phyloP scores from a whole-genome alignment of 768 basidiomycete species.

The Gymnopilus dilepis region DNA sequence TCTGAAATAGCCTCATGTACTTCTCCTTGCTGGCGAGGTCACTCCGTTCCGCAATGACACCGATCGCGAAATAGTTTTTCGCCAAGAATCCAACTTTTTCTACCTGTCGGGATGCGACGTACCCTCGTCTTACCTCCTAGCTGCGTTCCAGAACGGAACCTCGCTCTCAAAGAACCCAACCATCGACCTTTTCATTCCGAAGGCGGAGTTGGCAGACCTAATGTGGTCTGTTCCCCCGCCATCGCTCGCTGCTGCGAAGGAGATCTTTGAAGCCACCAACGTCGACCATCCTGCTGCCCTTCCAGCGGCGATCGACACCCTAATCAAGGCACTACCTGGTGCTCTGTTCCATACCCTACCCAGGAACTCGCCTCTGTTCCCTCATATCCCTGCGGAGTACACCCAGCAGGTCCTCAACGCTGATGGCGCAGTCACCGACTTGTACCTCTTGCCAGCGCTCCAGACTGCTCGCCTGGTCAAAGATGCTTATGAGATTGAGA shows the following conservation, averaged over 20 bases:
- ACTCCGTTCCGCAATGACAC: slow-evolving; percentile 80
- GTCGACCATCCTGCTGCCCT: slow-evolving; percentile 58
- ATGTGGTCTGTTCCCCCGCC: slow-evolving; percentile 93
- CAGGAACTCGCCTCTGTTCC: slow-evolving; percentile 54
- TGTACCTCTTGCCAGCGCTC: slow-evolving; percentile 77
- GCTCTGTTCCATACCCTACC: slow-evolving; percentile 75
- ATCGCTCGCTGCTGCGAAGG: slow-evolving; percentile 53
- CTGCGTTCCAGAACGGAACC: slow-evolving; percentile 58
- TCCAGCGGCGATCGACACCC: slow-evolving; percentile 46
- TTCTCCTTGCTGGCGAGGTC: slow-evolving; percentile 69
- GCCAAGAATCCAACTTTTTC: slow-evolving; percentile 83
- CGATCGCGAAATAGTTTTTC: slow-evolving; percentile 77
- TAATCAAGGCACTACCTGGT: slow-evolving; percentile 53
- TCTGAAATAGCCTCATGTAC: slow-evolving; percentile 62
- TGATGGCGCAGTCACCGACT: slow-evolving; percentile 51
- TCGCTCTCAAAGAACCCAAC: slow-evolving; percentile 46
- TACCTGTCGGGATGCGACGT: slow-evolving; percentile 84
- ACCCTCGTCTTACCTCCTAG: slow-evolving; percentile 70
- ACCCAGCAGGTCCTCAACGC: slow-evolving; percentile 40
- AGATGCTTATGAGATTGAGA: slow-evolving; percentile 70
- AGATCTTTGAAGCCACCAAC: slow-evolving; percentile 64
- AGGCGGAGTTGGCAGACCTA: slow-evolving; percentile 70
- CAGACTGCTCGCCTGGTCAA: slow-evolving; percentile 84
- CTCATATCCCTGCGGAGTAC: slow-evolving; percentile 50
- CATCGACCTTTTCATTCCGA: slow-evolving; percentile 78